Evolutionary conservation across 2,329 filamentous ascomycete genomes (phyloP).

Genomic region (Incumbomyces lentus): DNA sequence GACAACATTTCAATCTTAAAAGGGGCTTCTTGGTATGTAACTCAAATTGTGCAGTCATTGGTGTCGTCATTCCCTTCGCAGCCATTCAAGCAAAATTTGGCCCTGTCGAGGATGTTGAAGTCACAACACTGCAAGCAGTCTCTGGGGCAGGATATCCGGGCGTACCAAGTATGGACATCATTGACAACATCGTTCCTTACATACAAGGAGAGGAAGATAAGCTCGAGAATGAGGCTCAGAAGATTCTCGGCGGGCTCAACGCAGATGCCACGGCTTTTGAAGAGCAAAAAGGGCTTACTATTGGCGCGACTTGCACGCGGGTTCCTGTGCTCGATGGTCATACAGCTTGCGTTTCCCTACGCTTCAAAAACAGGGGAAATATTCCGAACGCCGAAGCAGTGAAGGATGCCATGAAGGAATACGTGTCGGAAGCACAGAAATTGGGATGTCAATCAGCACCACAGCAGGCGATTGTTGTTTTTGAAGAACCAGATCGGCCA

Average conservation of each 20-base stretch:
- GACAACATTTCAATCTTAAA: constrained; percentile 57
- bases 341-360: constrained; percentile 82
- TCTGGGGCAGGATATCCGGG: constrained; percentile 65
- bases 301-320: constrained; percentile 83
- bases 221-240: constrained; percentile 85
- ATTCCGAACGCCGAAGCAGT: constrained; percentile 63
- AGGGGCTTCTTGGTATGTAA: constrained; percentile 95
- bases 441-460: constrained; percentile 85
- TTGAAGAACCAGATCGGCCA: constrained; percentile 80
- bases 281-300: constrained; percentile 61
- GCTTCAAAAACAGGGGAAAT: constrained; percentile 64
- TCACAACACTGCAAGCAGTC: constrained; percentile 91
- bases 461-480: constrained; percentile 67
- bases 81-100: constrained; percentile 81
- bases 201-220: constrained; percentile 95
- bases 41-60: constrained; percentile 95
- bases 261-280: constrained; percentile 61
- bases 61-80: constrained; percentile 87
- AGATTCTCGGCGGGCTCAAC: constrained; percentile 77
- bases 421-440: constrained; percentile 69
- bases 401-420: constrained; percentile 66
- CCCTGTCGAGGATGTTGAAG: constrained; percentile 61
- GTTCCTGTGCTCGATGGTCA: constrained; percentile 94
- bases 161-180: constrained; percentile 85
- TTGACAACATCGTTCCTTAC: constrained; percentile 92